These are phyloP conservation scores for Cucurbita ficifolia DNA, from an alignment of 306 rosid genomes.

Conservation along the genomic window DNA sequence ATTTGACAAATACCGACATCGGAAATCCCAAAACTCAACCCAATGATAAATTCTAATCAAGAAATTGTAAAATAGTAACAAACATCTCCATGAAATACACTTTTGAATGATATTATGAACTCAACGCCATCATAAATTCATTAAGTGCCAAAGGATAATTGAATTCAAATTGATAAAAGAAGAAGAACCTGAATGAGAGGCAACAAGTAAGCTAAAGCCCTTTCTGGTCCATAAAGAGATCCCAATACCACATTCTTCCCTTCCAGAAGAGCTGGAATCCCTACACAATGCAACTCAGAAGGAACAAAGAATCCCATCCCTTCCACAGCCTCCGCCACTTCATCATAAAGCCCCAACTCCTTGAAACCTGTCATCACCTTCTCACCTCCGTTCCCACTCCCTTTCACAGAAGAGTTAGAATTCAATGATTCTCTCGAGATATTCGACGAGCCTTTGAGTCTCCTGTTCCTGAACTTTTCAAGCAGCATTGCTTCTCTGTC, in stretches of 20 bases:
- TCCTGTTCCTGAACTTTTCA: slow-evolving; percentile 12
- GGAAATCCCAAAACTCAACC: not conserved
- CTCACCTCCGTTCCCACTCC: not conserved
- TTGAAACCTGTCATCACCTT: slow-evolving; percentile 2
- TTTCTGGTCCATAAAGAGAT: slow-evolving; percentile 3
- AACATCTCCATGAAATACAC: not conserved
- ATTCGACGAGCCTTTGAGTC: not conserved
- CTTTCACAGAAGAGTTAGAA: not conserved
- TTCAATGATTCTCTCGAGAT: not conserved
- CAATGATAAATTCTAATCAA: not conserved
- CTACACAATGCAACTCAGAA: slow-evolving; percentile 11
- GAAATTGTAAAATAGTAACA: not conserved
- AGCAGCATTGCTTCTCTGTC: slow-evolving; percentile 7
- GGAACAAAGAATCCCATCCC: slow-evolving; percentile 11
- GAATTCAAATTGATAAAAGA: not conserved
- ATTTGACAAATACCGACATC: not conserved
- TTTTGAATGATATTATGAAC: not conserved
- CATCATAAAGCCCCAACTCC: slow-evolving; percentile 11
- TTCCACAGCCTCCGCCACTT: slow-evolving; percentile 5
- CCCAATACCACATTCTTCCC: slow-evolving; percentile 13
- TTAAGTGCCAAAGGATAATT: not conserved
- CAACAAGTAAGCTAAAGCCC: slow-evolving; percentile 12
- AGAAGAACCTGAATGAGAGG: slow-evolving; percentile 16
- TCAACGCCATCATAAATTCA: not conserved
- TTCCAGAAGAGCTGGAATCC: slow-evolving; percentile 13